Evolutionary conservation across 225 moss, liverwort and hornwort genomes (phyloP), one percentile per base, ranked within the genome.

Genomic region (Bryoerythrophyllum caledonicum): DNA sequence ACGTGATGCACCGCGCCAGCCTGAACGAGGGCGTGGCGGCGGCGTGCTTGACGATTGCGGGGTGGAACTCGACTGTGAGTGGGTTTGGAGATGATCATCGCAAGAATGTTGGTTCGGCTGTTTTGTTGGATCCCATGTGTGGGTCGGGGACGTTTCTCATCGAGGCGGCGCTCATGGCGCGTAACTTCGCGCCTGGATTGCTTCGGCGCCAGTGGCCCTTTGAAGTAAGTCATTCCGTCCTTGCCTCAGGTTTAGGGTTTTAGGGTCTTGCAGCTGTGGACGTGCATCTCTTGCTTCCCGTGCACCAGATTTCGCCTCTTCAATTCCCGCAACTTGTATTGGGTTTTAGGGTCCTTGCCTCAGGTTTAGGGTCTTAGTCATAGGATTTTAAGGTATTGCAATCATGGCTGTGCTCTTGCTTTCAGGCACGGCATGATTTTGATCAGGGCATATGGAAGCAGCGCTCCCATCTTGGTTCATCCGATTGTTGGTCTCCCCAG

Each of bases 61-160:
- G 72, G n/a, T 72, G 72, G 72, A 72, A 72, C 60, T 14, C 28
- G 8, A 27, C 60, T 21, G 44, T 72, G n/a, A 2, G 43, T 71
- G 72, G 60, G n/a, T 72, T 72, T n/a, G 72, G 60, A 27, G 60
- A 72, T 28, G 43, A 19, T 28, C n/a, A n/a, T n/a, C 59, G 28
- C 14, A 72, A 58, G 30, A 72, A 72, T 60, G 72, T 28, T 49
- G 4, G 12, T 44, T 7, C 41, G 28, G 27, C 28, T n/a, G 59
- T 60, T n/a, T 5, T 72, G 72, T n/a, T 72, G 28, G 72, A 72
- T 72, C 72, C 72, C 4, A 72, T 72, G 72, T 72, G 72, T n/a
- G 72, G 72, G 26, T 72, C 72, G 43, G 72, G 72, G 8, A 72
- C 72, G 14, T 72, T 60, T 30, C 19, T 72, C 13, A 72, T 72